Base-by-base conservation (phyloP, 1,139 yeast species). In the Meyerozyma sp. region DNA sequence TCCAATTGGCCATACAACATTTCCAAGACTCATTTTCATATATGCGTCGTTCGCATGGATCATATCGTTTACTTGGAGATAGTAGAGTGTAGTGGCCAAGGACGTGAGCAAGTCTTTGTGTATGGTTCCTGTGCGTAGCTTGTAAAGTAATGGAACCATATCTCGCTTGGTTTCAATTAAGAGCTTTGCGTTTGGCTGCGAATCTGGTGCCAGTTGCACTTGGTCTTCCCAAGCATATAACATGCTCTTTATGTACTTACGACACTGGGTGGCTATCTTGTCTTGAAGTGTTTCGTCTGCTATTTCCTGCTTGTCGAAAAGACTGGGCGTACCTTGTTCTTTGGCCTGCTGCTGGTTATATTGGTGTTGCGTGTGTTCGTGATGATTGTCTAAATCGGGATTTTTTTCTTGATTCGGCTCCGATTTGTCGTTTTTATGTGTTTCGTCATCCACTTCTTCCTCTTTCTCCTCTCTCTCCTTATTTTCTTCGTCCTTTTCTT, bases 1-100 rank as follows among this genome's bases (percentile, higher is more conserved):
- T 32, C 96, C 96, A 49, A 89, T 85, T 2, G 96, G 96, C 95
- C 96, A 89, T 2, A 95, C 93, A 1, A 86, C 89, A 52, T 87
- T 87, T 1, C 96, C 96, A 29, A 89, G 82, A 56, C 94, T 84
- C 49, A 89, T 66, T 50, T 84, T 78, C 73, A 87, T 69, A 58
- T 89, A 89, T 32, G 82, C 72, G 53, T 85, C 88, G 48, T 79
- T 78, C 4, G 95, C 91, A 42, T 68, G 68, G 34, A 66, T 63
- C 53, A 61, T 82, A 32, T 83, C 72, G 14, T 64, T 58, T 9
- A 64, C 59, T 60, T 89, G 95, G 18, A 86, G 43, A 53, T 83
- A 73, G 55, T 75, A 72, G 7, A 84, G 55, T 2, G 85, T 75
- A 0, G 89, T 82, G 2, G 82, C 68, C 20, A 89, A 61, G 0